Evolutionary conservation across 108 stramenopile species (phyloP), one percentile per base, ranked within the genome.

Genomic region (Cyclotella atomus): DNA sequence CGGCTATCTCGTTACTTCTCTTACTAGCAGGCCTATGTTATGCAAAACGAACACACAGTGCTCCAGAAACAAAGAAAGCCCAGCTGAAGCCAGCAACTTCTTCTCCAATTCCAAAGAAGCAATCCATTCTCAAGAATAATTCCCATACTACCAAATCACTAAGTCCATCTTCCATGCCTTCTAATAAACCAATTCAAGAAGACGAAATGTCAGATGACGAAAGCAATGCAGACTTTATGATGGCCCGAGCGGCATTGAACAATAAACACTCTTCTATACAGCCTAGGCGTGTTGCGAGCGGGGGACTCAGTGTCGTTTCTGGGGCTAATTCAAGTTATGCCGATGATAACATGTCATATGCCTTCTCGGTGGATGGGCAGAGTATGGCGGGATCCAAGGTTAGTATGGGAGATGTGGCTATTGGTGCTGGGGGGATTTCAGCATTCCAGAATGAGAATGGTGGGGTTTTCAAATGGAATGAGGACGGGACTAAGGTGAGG

Each of bases 391-490:
- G 38, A 8, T 29, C 43, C 14, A 47, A 19, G 10, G 10, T 28
- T 3, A 30, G 6, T 8, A 19, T 34, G 24, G 75, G 66, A 10
- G 79, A 80, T 69, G 66, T 61, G 19, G 62, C 59, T 12, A 80
- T 80, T 38, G 79, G 79, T 34, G 77, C 70, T 9, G 77, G 70
- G 29, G 77, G 70, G 16, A 25, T 73, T 19, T 24, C 49, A 36
- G 67, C 71, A 16, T 80, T 80, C 55, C 59, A 45, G n/a, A 68
- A 62, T 68, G 79, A 80, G 15, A 80, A 73, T 59, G 79, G 73
- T 17, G 73, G 79, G 3, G 59, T 69, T 0, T 80, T 80, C 47
- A 59, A 47, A 35, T 80, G 79, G 79, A 80, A 80, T 57, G 79
- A 73, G 38, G 71, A 73, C 28, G 71, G 71, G 24, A 80, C 79